Evolutionary conservation across 2,329 filamentous ascomycete species (phyloP).

Genomic region (Zymoseptoria crescenta): DNA sequence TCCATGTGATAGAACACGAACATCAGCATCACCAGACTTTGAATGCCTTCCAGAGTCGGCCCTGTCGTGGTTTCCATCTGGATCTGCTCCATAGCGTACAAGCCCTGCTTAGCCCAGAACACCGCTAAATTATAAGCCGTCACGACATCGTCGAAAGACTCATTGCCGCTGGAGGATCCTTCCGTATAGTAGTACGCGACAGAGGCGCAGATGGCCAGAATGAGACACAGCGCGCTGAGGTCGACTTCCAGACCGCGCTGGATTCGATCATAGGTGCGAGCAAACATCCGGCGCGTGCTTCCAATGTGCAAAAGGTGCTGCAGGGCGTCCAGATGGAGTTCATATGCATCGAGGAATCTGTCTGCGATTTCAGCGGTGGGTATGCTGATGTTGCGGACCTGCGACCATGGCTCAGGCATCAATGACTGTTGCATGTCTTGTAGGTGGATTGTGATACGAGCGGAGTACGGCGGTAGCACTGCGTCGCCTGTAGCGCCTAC

Average conservation of each 20-base stretch:
- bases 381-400: conserved; percentile 10
- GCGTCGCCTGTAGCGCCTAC: conserved; percentile 1
- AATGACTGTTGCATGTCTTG: conserved; percentile 7
- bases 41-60: conserved; percentile 20
- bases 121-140: conserved; percentile 7
- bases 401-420: not conserved
- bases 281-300: conserved; percentile 10
- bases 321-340: conserved; percentile 16
- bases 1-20: conserved; percentile 26
- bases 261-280: conserved; percentile 12
- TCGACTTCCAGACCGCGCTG: conserved; percentile 3
- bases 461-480: conserved; percentile 6
- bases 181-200: conserved; percentile 10
- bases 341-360: conserved; percentile 14
- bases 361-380: conserved; percentile 14
- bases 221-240: conserved; percentile 5
- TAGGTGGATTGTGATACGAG: conserved; percentile 2
- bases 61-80: not conserved
- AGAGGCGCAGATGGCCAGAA: conserved; percentile 10
- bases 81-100: conserved; percentile 12
- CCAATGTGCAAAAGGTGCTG: conserved; percentile 23
- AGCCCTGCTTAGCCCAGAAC: conserved; percentile 8
- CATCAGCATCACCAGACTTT: conserved; percentile 22
- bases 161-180: conserved; percentile 2
- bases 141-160: conserved; percentile 3